A percentile compares a stretch with the other conserved stretches of the same genome.
Conservation (phyloP, 371 early-diverging fungal genomes). For the Rhizopus delemar region DNA sequence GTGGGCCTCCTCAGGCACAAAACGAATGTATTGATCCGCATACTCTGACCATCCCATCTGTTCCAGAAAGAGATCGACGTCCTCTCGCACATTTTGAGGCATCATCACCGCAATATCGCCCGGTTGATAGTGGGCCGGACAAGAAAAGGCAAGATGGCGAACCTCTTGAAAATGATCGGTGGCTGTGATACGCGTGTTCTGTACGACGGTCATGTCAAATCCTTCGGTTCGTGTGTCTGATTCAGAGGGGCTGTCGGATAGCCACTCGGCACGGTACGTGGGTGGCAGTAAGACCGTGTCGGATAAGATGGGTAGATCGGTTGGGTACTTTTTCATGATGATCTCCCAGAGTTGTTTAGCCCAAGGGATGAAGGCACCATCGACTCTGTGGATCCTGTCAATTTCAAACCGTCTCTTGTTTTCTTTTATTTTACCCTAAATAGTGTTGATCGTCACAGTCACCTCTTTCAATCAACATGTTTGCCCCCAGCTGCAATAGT, state of each 20-base stretch:
- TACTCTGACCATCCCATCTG: slow-evolving; percentile 70
- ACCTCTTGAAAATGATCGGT: slow-evolving; percentile 90
- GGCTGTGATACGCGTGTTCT: slow-evolving; percentile 73
- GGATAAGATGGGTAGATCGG: slow-evolving; percentile 51
- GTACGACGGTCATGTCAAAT: slow-evolving; percentile 43
- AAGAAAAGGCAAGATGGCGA: slow-evolving; percentile 66
- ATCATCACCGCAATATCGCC: slow-evolving; percentile 82
- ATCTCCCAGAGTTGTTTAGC: slow-evolving; percentile 68
- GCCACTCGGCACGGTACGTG: slow-evolving; percentile 40
- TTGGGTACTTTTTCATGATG: slow-evolving; percentile 56
- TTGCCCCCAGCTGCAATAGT: slow-evolving; percentile 87
- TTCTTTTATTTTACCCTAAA: slow-evolving; percentile 67
- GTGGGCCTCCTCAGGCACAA: slow-evolving; percentile 42
- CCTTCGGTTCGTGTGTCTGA: not conserved
- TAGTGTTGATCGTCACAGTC: slow-evolving; percentile 98
- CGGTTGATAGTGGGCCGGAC: slow-evolving; percentile 57
- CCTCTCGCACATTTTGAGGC: slow-evolving; percentile 70
- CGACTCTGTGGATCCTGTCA: slow-evolving; percentile 50
- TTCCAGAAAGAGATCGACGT: slow-evolving; percentile 71
- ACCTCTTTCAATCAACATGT: slow-evolving; percentile 70
- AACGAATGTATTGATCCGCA: slow-evolving; percentile 64
- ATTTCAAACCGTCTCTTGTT: not conserved
- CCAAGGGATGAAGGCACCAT: slow-evolving; percentile 90
- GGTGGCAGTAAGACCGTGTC: slow-evolving; percentile 56
- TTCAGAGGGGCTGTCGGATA: slow-evolving; percentile 14